These are phyloP conservation scores for Elongisporangium senticosum DNA, from an alignment of 352 stramenopile species.

Conservation along the genomic window DNA sequence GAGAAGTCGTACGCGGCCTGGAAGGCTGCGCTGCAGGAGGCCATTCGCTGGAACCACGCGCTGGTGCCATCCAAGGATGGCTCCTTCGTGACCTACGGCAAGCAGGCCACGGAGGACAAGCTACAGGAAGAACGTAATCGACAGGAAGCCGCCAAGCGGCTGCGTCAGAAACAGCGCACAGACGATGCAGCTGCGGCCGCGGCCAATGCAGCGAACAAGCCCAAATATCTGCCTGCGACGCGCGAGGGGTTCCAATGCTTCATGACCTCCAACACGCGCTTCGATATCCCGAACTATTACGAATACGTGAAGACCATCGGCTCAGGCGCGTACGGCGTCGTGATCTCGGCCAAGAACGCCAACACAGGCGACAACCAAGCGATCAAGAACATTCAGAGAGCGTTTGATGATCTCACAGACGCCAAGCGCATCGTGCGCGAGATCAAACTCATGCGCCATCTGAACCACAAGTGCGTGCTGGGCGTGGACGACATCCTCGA, in stretches of 20 bases:
- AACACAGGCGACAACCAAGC: constrained; percentile 37
- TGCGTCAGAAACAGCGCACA: constrained; percentile 66
- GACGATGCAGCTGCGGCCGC: constrained; percentile 48
- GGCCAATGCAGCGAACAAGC: constrained; percentile 70
- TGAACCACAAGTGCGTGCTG: constrained; percentile 89
- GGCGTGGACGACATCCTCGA: constrained; percentile 76
- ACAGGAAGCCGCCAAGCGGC: constrained; percentile 63
- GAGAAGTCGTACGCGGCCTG: constrained; percentile 46
- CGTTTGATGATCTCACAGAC: constrained; percentile 97
- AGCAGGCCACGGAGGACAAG: constrained; percentile 67
- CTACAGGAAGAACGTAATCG: constrained; percentile 65
- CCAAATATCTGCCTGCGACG: constrained; percentile 75
- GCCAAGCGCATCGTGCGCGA: constrained; percentile 98
- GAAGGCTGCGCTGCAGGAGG: constrained; percentile 73
- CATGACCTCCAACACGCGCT: constrained; percentile 79
- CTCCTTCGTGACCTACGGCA: constrained; percentile 75
- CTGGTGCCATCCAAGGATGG: constrained; percentile 81
- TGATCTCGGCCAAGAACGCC: constrained; percentile 72
- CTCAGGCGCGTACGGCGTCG: constrained; percentile 88
- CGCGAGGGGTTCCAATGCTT: constrained; percentile 71
- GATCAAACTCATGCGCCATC: constrained; percentile 91
- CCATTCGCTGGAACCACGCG: constrained; percentile 83
- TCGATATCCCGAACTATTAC: constrained; percentile 74
- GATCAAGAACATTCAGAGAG: constrained; percentile 94
- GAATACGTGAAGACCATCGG: constrained; percentile 86